Conservation (phyloP, 306 rosid genomes). For the Cercis canadensis region DNA sequence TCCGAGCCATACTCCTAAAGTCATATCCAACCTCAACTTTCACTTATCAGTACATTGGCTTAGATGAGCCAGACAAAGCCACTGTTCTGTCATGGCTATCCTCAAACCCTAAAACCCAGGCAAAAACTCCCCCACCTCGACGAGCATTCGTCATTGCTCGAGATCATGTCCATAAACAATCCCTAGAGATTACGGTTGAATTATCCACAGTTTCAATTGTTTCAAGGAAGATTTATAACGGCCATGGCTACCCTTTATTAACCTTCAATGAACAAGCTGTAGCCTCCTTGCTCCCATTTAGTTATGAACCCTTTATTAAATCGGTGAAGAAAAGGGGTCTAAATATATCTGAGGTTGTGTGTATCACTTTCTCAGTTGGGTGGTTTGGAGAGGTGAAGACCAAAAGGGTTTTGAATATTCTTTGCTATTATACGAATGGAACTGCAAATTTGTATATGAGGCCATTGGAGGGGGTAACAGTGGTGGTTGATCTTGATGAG, state of each 20-base stretch:
- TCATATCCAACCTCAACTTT: slow-evolving; percentile 20
- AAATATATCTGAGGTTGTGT: slow-evolving; percentile 27
- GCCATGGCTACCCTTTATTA: slow-evolving; percentile 33
- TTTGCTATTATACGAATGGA: slow-evolving; percentile 33
- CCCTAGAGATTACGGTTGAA: slow-evolving; percentile 41
- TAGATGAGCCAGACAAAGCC: slow-evolving; percentile 58
- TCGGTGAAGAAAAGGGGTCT: slow-evolving; percentile 36
- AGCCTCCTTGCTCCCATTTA: background rate
- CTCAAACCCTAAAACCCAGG: slow-evolving; percentile 1
- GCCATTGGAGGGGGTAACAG: slow-evolving; percentile 42
- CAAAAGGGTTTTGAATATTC: slow-evolving; percentile 24
- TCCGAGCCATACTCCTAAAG: slow-evolving; percentile 38
- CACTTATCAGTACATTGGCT: slow-evolving; percentile 53
- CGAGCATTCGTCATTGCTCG: slow-evolving; percentile 45
- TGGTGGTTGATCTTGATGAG: slow-evolving; percentile 40
- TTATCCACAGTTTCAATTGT: slow-evolving; percentile 2
- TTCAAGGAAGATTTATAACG: slow-evolving; percentile 21
- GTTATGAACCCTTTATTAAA: slow-evolving; percentile 33
- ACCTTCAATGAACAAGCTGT: slow-evolving; percentile 13
- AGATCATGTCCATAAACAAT: slow-evolving; percentile 12
- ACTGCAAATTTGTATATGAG: slow-evolving; percentile 29
- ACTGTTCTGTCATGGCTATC: slow-evolving; percentile 59
- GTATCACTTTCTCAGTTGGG: slow-evolving; percentile 20
- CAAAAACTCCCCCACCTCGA: slow-evolving; percentile 32
- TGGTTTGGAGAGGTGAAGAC: slow-evolving; percentile 42